Conservation (phyloP, 179 eudicot genomes). For the Corrigiola litoralis region DNA sequence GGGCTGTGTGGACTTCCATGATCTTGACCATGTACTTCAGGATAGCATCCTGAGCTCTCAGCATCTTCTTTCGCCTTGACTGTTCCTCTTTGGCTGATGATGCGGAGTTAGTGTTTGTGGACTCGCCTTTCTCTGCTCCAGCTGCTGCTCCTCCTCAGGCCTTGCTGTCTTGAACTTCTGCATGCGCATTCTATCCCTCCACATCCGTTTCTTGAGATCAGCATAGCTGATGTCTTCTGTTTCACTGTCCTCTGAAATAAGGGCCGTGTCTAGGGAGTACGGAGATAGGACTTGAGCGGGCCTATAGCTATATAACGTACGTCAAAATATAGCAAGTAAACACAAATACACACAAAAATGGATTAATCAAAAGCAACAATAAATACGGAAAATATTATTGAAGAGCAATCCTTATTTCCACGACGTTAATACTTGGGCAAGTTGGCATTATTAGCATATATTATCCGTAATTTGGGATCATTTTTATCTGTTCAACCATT, state of each 20-base stretch:
- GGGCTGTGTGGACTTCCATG: slow-evolving; percentile 54
- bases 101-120: neutral
- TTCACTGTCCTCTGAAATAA: slow-evolving; percentile 25
- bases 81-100: slow-evolving; percentile 21
- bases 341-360: too few relatives aligned
- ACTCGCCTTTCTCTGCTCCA: neutral
- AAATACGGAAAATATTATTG: too few relatives aligned
- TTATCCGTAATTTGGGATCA: too few relatives aligned
- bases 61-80: slow-evolving; percentile 49
- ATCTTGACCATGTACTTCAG: slow-evolving; percentile 62
- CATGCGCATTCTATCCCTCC: slow-evolving; percentile 49
- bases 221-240: slow-evolving; percentile 34
- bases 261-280: too few relatives aligned
- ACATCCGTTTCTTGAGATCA: slow-evolving; percentile 51
- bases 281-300: too few relatives aligned
- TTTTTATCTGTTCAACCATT: too few relatives aligned
- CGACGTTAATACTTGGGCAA: too few relatives aligned
- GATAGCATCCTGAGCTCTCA: slow-evolving; percentile 48
- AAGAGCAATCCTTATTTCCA: too few relatives aligned
- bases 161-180: slow-evolving; percentile 32
- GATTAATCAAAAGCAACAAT: too few relatives aligned
- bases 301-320: too few relatives aligned
- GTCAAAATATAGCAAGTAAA: too few relatives aligned
- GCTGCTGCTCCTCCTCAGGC: neutral
- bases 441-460: too few relatives aligned